These are phyloP conservation scores for Lipomyces mesembrius DNA, from an alignment of 805 yeast genomes.

Conservation along the genomic window DNA sequence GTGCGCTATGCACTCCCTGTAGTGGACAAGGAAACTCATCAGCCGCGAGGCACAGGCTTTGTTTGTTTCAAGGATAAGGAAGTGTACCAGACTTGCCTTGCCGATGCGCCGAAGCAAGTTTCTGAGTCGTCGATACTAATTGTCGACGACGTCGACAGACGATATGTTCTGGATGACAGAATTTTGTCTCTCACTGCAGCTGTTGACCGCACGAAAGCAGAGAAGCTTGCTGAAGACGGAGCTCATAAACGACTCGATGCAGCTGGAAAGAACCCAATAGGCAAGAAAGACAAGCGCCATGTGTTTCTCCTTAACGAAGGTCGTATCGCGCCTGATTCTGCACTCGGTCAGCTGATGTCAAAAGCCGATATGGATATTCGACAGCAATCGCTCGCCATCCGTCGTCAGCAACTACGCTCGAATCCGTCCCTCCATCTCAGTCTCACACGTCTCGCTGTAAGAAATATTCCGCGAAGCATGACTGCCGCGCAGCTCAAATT, in stretches of 20 bases:
- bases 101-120: conserved; percentile 75
- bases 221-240: conserved; percentile 70
- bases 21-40: conserved; percentile 78
- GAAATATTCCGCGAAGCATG: conserved; percentile 94
- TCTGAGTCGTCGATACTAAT: conserved; percentile 63
- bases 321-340: conserved; percentile 78
- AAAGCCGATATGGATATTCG: conserved; percentile 81
- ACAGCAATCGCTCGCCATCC: conserved; percentile 80
- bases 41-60: conserved; percentile 93
- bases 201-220: conserved; percentile 84
- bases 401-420: conserved; percentile 87
- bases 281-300: conserved; percentile 76
- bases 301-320: conserved; percentile 91
- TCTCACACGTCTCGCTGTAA: conserved; percentile 90
- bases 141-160: conserved; percentile 80
- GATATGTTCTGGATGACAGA: conserved; percentile 90
- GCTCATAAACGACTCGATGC: conserved; percentile 72
- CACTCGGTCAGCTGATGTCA: conserved; percentile 70
- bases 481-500: conserved; percentile 86
- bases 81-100: conserved; percentile 69
- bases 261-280: conserved; percentile 79
- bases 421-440: conserved; percentile 91
- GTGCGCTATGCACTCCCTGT: conserved; percentile 94
- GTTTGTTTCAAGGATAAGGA: conserved; percentile 75
- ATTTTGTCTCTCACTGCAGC: conserved; percentile 82